These are phyloP conservation scores for Cyclocybe cylindracea DNA, from an alignment of 768 basidiomycete species.

Conservation along the genomic window DNA sequence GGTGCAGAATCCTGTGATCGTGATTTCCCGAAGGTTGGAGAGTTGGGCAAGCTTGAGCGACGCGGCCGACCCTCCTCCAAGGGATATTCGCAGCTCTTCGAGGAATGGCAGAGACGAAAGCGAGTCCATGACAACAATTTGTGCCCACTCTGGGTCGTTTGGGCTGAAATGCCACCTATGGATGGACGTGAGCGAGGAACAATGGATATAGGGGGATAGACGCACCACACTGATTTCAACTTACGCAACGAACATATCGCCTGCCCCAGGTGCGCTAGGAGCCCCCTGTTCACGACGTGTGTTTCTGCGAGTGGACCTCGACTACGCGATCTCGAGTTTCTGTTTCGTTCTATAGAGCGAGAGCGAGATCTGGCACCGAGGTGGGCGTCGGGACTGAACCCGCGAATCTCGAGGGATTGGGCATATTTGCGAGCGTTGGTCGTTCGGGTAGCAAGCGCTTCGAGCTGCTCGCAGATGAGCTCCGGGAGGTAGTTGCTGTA, in stretches of 20 bases:
- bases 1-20: constrained; percentile 15
- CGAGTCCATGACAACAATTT: constrained; percentile 21
- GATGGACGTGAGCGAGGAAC: not conserved
- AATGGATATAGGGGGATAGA: not conserved
- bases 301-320: constrained; percentile 18
- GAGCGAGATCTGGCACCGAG: constrained; percentile 19
- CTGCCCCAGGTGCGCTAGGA: constrained; percentile 16
- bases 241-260: constrained; percentile 19
- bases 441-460: constrained; percentile 16
- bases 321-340: constrained; percentile 19
- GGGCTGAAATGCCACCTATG: constrained; percentile 20
- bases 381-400: constrained; percentile 20
- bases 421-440: constrained; percentile 14
- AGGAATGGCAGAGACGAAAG: constrained; percentile 16
- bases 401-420: constrained; percentile 19
- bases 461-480: constrained; percentile 18
- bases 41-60: constrained; percentile 17
- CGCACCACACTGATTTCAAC: constrained; percentile 18
- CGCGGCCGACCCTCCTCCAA: constrained; percentile 13
- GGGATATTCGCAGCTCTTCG: constrained; percentile 13
- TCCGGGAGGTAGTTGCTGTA: constrained; percentile 24
- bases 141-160: constrained; percentile 20
- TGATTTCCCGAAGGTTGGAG: constrained; percentile 15
- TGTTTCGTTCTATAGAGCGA: constrained; percentile 16
- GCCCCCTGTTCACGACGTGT: constrained; percentile 13